A percentile compares a stretch with the other conserved stretches of the same genome.
Evolutionary conservation across 805 yeast species (phyloP).

Genomic region (Kuraishia ogatae): DNA sequence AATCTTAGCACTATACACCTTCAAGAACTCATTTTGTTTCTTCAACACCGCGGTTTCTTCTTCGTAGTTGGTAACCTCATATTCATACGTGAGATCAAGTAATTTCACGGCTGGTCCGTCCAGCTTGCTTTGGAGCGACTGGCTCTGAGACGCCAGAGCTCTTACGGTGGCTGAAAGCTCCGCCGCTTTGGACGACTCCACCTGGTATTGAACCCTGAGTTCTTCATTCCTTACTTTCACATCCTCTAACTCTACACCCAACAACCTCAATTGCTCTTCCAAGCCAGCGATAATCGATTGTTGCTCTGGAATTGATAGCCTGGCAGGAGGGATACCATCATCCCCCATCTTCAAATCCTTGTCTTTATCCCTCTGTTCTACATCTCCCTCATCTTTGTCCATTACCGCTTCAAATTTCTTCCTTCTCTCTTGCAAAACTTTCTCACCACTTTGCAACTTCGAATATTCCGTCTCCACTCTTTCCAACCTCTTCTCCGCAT

Average conservation of each 20-base stretch:
- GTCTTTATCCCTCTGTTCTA: not conserved
- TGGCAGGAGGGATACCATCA: too few relatives aligned
- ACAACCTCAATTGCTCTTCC: conserved; percentile 4
- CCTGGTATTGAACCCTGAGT: conserved; percentile 34
- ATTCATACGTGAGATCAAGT: conserved; percentile 10
- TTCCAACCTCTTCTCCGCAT: conserved; percentile 19
- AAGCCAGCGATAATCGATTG: conserved; percentile 8
- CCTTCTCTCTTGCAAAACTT: conserved; percentile 8
- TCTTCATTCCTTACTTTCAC: conserved; percentile 17
- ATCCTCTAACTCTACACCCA: conserved; percentile 10
- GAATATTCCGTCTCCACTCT: conserved; percentile 22
- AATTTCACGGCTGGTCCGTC: conserved; percentile 26
- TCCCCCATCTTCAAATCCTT: too few relatives aligned
- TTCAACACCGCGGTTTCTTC: conserved; percentile 6
- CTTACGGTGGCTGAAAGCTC: conserved; percentile 24
- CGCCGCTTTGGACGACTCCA: conserved; percentile 37
- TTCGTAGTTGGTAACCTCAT: conserved; percentile 5
- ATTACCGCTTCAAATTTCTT: not conserved
- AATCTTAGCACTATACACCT: conserved; percentile 14
- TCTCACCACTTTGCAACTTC: conserved; percentile 10
- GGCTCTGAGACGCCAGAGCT: conserved; percentile 14
- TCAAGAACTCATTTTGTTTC: conserved; percentile 16
- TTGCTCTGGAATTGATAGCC: conserved; percentile 6
- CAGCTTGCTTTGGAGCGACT: conserved; percentile 18
- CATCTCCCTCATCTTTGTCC: not conserved